phyloP scores from a whole-genome alignment of 805 yeast genomes.

The Kazachstania bromeliacearum region DNA sequence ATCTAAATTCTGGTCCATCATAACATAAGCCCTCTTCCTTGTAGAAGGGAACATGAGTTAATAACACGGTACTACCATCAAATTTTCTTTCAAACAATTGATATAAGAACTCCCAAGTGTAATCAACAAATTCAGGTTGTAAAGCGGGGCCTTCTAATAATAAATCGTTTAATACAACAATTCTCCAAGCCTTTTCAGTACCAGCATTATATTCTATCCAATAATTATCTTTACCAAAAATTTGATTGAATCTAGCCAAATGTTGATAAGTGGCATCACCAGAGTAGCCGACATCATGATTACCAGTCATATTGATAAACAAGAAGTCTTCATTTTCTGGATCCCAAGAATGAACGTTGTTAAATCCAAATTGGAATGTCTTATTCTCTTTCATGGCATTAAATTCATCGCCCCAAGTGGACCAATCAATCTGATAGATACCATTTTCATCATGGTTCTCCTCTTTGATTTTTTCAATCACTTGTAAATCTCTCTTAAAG shows the following conservation, averaged over 20 bases:
- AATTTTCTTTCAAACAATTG: conserved; percentile 46
- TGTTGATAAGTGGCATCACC: conserved; percentile 94
- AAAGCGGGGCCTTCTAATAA: conserved; percentile 85
- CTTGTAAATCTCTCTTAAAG: conserved; percentile 55
- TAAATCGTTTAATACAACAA: conserved; percentile 79
- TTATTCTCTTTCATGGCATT: conserved; percentile 5
- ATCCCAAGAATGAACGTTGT: conserved; percentile 62
- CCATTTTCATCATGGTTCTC: conserved; percentile 22
- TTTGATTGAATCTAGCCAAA: conserved; percentile 60
- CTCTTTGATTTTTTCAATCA: conserved; percentile 37
- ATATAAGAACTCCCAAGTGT: conserved; percentile 66
- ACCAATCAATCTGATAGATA: conserved; percentile 22
- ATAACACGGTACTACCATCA: conserved; percentile 68
- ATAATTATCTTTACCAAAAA: conserved; percentile 81
- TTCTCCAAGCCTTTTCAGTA: conserved; percentile 67
- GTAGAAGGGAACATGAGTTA: conserved; percentile 86
- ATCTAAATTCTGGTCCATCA: conserved; percentile 72
- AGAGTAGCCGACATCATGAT: conserved; percentile 91
- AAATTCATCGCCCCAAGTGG: conserved; percentile 19
- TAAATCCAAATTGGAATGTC: conserved; percentile 30
- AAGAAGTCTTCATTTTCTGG: conserved; percentile 45
- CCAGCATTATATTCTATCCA: conserved; percentile 61
- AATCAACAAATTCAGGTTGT: conserved; percentile 57
- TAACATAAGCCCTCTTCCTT: conserved; percentile 74
- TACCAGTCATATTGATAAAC: conserved; percentile 81